Evolutionary conservation across 1,284 basidiomycete species (phyloP).

Genomic region (Trichosporon ovoides): DNA sequence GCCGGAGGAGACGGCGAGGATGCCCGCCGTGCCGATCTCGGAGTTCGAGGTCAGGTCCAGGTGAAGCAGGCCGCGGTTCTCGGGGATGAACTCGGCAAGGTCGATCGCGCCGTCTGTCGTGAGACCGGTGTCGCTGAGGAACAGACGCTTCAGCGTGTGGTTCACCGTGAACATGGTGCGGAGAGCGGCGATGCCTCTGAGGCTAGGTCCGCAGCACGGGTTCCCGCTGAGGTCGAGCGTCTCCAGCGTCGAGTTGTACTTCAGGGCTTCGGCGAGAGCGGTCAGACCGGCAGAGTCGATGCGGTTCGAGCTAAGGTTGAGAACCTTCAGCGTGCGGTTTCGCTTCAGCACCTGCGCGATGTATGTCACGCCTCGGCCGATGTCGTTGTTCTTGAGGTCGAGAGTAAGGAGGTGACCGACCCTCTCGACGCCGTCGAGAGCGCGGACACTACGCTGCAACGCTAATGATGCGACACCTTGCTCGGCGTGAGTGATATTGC

Average conservation of each 20-base stretch:
- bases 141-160: constrained; percentile 83
- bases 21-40: constrained; percentile 76
- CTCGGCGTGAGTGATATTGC: constrained; percentile 27
- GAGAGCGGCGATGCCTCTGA: constrained; percentile 83
- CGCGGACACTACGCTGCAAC: constrained; percentile 63
- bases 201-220: constrained; percentile 78
- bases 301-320: constrained; percentile 90
- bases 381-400: constrained; percentile 86
- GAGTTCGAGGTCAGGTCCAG: constrained; percentile 75
- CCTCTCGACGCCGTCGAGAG: constrained; percentile 74
- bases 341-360: constrained; percentile 92
- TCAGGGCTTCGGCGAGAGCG: constrained; percentile 83
- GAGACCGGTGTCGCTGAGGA: constrained; percentile 77
- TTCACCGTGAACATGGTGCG: constrained; percentile 91
- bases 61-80: constrained; percentile 78
- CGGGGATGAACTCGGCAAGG: constrained; percentile 91
- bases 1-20: constrained; percentile 83
- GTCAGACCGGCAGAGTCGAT: constrained; percentile 77
- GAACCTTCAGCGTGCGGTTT: constrained; percentile 87
- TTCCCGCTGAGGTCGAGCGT: constrained; percentile 90
- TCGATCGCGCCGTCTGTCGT: constrained; percentile 84
- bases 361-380: constrained; percentile 79
- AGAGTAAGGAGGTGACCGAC: constrained; percentile 79
- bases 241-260: constrained; percentile 91
- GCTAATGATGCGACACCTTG: constrained; percentile 38